Base-by-base conservation (phyloP, 768 basidiomycete species). In the Termitomyces sp. region DNA sequence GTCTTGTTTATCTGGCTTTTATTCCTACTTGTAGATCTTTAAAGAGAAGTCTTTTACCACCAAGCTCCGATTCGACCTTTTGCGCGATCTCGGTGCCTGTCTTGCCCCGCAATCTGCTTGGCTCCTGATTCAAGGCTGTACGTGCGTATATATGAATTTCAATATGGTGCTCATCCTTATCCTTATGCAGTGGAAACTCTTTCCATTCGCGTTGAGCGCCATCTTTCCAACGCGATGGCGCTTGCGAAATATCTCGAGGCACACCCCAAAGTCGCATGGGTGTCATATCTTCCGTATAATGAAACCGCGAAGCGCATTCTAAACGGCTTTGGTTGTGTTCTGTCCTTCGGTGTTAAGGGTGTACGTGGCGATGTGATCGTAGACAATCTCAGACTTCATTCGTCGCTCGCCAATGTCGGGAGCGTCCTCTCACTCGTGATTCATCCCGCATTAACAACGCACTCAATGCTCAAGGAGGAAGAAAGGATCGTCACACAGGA, bases 261-360 rank as follows among this genome's bases (percentile, higher is more conserved):
- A 45, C 81, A 88, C 63, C 76, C 79, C 8, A 76, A 79, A 52
- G 76, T 88, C 20, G 70, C 77, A 1, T 88, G 84, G 86, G 85
- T 87, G 2, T 80, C 78, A 0, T 89, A 88, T 62, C 73, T 81
- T 66, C 60, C 72, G 0, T 81, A 78, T 47, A 79, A 89, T 66
- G 68, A 69, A 39, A 65, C 70, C 12, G 86, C 84, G 10, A 73
- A 76, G 59, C 64, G 70, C 46, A 62, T 79, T 10, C 69, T 87
- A 42, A 70, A 72, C 52, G 67, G 70, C 4, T 87, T 72, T 52
- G 83, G 86, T 6, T 85, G 85, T 16, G 76, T 89, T 60, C 65
- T 88, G 48, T 83, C 73, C 70, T 87, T 88, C 60, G 88, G 86
- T 8, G 68, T 86, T 48, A 80, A 80, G 62, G 83, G 82, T 18